Evolutionary conservation across 805 yeast species (phyloP).

Genomic region (Nakazawaea populi): DNA sequence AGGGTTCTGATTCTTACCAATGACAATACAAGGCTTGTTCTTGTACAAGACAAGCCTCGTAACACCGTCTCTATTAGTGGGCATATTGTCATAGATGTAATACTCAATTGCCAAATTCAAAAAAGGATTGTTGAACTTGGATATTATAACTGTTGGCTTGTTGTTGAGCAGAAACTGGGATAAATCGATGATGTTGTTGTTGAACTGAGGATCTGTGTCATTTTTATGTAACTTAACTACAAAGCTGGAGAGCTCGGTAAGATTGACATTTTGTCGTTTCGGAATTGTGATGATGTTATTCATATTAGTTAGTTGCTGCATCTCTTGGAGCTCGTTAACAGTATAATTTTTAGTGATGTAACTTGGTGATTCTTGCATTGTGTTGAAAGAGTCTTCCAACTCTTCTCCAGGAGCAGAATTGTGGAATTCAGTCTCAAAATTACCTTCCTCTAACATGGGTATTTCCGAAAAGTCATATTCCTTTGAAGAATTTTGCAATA

Average conservation of each 20-base stretch:
- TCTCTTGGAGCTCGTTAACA: background rate
- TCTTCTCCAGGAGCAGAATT: too few relatives aligned
- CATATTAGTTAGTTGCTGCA: background rate
- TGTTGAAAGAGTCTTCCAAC: too few relatives aligned
- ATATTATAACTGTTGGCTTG: constrained; percentile 50
- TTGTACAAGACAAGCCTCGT: constrained; percentile 66
- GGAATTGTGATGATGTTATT: background rate
- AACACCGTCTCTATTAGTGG: constrained; percentile 29
- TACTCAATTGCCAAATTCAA: constrained; percentile 80
- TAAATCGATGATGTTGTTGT: background rate
- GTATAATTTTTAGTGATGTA: background rate
- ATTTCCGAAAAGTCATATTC: constrained; percentile 21
- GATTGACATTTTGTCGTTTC: background rate
- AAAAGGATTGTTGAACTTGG: constrained; percentile 60
- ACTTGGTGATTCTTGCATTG: background rate
- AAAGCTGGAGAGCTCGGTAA: background rate
- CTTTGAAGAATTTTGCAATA: constrained; percentile 5
- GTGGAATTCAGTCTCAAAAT: too few relatives aligned
- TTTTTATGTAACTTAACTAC: constrained; percentile 1
- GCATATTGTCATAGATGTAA: constrained; percentile 62
- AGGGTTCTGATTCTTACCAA: constrained; percentile 95
- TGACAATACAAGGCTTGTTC: constrained; percentile 81
- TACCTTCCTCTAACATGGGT: constrained; percentile 8
- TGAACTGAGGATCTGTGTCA: constrained; percentile 3
- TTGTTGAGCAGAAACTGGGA: constrained; percentile 3